Conservation (phyloP, 2,329 filamentous ascomycete genomes). For the Apiospora koreana region DNA sequence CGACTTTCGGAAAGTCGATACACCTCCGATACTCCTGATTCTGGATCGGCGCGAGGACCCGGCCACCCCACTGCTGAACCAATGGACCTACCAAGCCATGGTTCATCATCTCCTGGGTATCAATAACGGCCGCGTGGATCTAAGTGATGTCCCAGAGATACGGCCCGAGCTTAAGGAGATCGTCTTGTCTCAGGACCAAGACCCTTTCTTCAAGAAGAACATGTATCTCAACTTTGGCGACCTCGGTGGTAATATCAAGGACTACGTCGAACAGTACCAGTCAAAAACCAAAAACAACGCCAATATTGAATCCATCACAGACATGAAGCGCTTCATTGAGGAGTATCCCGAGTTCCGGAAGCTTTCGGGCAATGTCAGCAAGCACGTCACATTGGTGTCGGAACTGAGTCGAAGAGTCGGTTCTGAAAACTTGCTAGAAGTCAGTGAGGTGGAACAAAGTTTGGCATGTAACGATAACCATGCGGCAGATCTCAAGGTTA, state of each 20-base stretch:
- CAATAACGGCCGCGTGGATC: slow-evolving; percentile 88
- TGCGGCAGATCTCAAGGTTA: slow-evolving; percentile 82
- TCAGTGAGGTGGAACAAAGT: slow-evolving; percentile 95
- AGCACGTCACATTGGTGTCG: slow-evolving; percentile 93
- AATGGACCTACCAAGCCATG: slow-evolving; percentile 99
- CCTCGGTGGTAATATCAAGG: slow-evolving; percentile 92
- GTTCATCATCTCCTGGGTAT: slow-evolving; percentile 95
- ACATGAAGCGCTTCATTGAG: slow-evolving; percentile 99
- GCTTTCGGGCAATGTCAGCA: slow-evolving; percentile 95
- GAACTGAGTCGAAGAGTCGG: slow-evolving; percentile 89
- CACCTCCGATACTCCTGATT: slow-evolving; percentile 86
- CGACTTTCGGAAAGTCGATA: slow-evolving; percentile 93
- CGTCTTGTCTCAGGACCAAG: slow-evolving; percentile 92
- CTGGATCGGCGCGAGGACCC: slow-evolving; percentile 92
- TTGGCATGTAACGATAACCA: slow-evolving; percentile 97
- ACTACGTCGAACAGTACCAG: slow-evolving; percentile 98
- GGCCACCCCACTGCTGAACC: slow-evolving; percentile 88
- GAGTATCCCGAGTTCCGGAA: slow-evolving; percentile 98
- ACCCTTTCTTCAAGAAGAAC: slow-evolving; percentile 98
- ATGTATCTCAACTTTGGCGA: slow-evolving; percentile 99
- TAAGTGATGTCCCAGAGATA: slow-evolving; percentile 81
- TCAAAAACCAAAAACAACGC: slow-evolving; percentile 95
- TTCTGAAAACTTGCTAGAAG: slow-evolving; percentile 85
- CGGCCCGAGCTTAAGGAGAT: slow-evolving; percentile 89
- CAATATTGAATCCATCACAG: slow-evolving; percentile 93